Evolutionary conservation across 31 red algal species (phyloP).

Genomic region (Odonthalia washingtoniensis): DNA sequence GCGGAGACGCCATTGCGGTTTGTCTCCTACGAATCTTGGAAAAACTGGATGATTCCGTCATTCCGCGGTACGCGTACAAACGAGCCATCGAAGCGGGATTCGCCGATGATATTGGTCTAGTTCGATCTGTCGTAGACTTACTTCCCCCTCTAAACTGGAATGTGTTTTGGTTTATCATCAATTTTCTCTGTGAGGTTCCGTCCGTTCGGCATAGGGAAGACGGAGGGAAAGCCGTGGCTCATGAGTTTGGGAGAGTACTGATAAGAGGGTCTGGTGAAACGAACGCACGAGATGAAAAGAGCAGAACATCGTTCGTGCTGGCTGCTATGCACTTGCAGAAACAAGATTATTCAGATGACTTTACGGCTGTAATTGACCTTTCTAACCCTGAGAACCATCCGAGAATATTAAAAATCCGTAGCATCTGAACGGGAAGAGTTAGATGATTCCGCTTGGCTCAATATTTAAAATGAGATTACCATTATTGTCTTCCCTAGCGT

Average conservation of each 20-base stretch:
- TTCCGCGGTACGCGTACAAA: conserved; percentile 63
- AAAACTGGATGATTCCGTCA: conserved; percentile 76
- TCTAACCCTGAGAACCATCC: conserved; percentile 47
- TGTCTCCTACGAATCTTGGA: conserved; percentile 71
- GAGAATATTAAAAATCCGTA: conserved; percentile 20
- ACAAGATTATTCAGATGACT: not conserved
- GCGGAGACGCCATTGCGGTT: conserved; percentile 67
- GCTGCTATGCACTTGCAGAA: conserved; percentile 39
- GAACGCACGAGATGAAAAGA: conserved; percentile 18
- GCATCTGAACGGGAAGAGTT: not conserved
- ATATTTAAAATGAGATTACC: too few species aligned
- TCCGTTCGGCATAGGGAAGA: conserved; percentile 31
- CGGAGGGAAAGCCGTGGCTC: conserved; percentile 41
- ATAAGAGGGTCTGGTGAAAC: conserved; percentile 18
- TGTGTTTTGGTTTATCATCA: conserved; percentile 83
- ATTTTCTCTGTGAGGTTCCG: conserved; percentile 64
- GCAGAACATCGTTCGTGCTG: conserved; percentile 52
- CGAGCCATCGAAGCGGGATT: conserved; percentile 64
- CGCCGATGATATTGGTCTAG: conserved; percentile 36
- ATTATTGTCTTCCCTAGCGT: too few species aligned
- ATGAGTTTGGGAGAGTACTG: conserved; percentile 69
- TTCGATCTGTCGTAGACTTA: conserved; percentile 48
- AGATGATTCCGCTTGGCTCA: too few species aligned
- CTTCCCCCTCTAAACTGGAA: conserved; percentile 84
- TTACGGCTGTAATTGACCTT: conserved; percentile 55